Evolutionary conservation across 257 asterid genomes (phyloP), one percentile per base, ranked within the genome.

Genomic region (Gentiana macrophylla): DNA sequence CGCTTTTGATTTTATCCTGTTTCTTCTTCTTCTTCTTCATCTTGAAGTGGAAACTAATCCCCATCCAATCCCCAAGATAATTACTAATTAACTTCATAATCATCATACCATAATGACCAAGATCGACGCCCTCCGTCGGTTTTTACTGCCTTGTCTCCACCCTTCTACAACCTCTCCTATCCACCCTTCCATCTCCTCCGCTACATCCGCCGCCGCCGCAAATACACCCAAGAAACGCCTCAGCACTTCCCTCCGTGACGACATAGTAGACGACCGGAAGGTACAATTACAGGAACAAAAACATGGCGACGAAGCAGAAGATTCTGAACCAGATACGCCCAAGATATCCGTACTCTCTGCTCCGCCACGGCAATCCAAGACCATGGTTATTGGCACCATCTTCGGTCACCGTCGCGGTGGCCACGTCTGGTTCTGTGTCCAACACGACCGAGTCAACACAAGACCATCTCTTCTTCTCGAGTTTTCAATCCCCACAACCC

Each of bases 381-480:
- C 97, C 6, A 92, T 92, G 96, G 96, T 86, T 8, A 79, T 82
- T 66, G 98, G 95, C 11, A 90, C 98, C 50, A 86, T 90, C 67
- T 86, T 84, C 69, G 98, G 98, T 61, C 84, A 76, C 66, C 89
- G 95, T 1, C 77, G 77, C 34, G 94, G 94, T 37, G 84, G 93
- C 52, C 98, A 84, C 66, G 86, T 84, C 8, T 87, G 96, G 96
- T 84, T 90, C 80, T 90, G 96, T 79, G 61, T 90, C 12, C 97
- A 90, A 37, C 91, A 80, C 50, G 77, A 84, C 70, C 94, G 97
- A 5, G 77, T 78, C 59, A 66, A 52, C 65, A 37, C 80, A 2
- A 80, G 70, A 5, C 97, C 96, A 6, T 53, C 85, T 2, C 94
- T 90, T 5, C 80, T 89, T 3, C 84, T 90, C 1, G 97, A 90